These are phyloP conservation scores for Diaporthe humulicola DNA, from an alignment of 2,329 filamentous ascomycete genomes.

Conservation along the genomic window DNA sequence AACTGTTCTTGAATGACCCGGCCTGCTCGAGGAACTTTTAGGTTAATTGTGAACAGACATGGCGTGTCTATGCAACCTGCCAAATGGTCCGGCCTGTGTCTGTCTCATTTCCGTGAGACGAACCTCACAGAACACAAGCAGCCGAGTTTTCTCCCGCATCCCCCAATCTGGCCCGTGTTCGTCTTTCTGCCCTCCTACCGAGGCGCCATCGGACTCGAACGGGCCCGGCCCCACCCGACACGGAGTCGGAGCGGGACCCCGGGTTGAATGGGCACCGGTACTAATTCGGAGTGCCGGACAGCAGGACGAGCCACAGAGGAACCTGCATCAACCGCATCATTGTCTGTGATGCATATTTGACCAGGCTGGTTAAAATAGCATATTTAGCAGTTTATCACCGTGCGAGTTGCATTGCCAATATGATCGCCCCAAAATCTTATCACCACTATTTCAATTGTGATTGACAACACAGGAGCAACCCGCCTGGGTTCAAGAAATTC, in stretches of 20 bases:
- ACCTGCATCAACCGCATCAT: background rate
- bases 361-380: no score
- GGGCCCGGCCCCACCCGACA: constrained; percentile 9
- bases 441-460: no score
- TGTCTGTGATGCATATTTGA: background rate
- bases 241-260: background rate
- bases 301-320: background rate
- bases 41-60: background rate
- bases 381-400: no score
- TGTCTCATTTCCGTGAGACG: background rate
- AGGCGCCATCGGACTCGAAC: background rate
- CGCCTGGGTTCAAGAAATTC: no score
- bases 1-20: background rate
- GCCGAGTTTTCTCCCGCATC: background rate
- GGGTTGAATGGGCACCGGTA: background rate
- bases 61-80: background rate
- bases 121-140: background rate
- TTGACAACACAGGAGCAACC: no score
- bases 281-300: background rate
- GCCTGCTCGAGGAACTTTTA: no score
- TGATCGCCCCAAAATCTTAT: no score
- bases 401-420: no score
- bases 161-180: background rate
- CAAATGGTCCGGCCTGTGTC: background rate
- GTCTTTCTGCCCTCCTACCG: no score